Evolutionary conservation across 1,139 yeast genomes (phyloP).

Genomic region (Hyphopichia fennica): DNA sequence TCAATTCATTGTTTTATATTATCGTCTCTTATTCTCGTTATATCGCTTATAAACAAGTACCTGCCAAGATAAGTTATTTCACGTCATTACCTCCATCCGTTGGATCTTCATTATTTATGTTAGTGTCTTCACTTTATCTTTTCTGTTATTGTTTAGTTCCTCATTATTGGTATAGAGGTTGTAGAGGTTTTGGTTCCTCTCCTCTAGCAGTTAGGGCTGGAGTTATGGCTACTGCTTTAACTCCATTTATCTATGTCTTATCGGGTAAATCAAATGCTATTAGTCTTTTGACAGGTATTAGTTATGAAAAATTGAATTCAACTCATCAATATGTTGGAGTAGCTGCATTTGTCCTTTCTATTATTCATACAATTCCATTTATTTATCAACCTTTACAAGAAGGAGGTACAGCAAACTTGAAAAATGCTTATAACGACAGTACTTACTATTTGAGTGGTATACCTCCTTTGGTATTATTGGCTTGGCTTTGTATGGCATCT

Average conservation of each 20-base stretch:
- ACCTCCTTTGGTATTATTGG: constrained; percentile 47
- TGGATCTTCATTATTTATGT: constrained; percentile 45
- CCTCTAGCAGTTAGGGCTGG: constrained; percentile 62
- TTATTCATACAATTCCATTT: constrained; percentile 59
- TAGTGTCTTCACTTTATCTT: constrained; percentile 43
- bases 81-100: constrained; percentile 54
- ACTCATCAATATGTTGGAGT: constrained; percentile 53
- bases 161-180: constrained; percentile 55
- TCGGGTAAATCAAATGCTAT: constrained; percentile 56
- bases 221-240: constrained; percentile 50
- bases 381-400: constrained; percentile 46
- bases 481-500: constrained; percentile 48
- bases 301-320: constrained; percentile 55
- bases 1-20: constrained; percentile 25
- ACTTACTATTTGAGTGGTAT: constrained; percentile 30
- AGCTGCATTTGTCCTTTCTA: constrained; percentile 44
- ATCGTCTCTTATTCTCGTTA: constrained; percentile 42
- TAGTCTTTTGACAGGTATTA: constrained; percentile 52
- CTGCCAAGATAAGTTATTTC: constrained; percentile 29
- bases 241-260: constrained; percentile 51
- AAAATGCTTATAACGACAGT: constrained; percentile 14
- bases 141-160: constrained; percentile 49
- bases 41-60: constrained; percentile 51
- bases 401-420: constrained; percentile 44
- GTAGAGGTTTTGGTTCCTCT: constrained; percentile 63